Conservation (phyloP, 2,329 filamentous ascomycete species). For the Lasiodiplodia theobromae region DNA sequence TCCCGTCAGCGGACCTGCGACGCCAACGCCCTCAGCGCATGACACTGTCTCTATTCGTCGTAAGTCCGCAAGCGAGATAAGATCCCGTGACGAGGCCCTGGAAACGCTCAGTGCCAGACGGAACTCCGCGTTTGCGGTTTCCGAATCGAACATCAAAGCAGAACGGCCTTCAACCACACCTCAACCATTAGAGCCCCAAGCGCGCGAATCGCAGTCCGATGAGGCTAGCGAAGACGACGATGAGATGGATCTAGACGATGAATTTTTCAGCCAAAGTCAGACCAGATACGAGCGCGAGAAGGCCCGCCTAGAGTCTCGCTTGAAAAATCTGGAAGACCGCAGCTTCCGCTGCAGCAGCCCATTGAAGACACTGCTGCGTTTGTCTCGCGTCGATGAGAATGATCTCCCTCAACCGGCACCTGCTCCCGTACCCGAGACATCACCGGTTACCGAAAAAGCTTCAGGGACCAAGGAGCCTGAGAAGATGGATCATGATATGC, state of each 20-base stretch:
- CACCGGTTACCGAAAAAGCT: background rate
- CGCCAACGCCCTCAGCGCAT: conserved; percentile 38
- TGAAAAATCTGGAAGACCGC: conserved; percentile 51
- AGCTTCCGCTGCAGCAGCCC: conserved; percentile 53
- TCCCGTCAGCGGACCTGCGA: conserved; percentile 11
- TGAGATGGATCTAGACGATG: conserved; percentile 55
- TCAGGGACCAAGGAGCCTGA: background rate
- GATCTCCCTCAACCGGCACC: conserved; percentile 36
- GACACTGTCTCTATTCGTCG: conserved; percentile 36
- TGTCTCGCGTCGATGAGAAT: conserved; percentile 47
- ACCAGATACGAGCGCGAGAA: conserved; percentile 56
- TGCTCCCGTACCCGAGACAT: conserved; percentile 28
- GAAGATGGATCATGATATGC: conserved; percentile 8
- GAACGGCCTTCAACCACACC: conserved; percentile 18
- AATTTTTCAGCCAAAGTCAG: conserved; percentile 51
- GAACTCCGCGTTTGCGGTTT: conserved; percentile 31
- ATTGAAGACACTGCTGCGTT: conserved; percentile 51
- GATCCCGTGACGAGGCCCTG: conserved; percentile 17
- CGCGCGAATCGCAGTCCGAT: conserved; percentile 25
- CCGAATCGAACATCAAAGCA: conserved; percentile 23
- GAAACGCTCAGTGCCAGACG: conserved; percentile 31
- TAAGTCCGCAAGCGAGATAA: conserved; percentile 28
- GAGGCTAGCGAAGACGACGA: conserved; percentile 53
- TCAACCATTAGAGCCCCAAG: conserved; percentile 2
- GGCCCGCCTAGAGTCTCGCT: conserved; percentile 51